Evolutionary conservation across 108 stramenopile species (phyloP).

Genomic region (Cylindrotheca fusiformis): DNA sequence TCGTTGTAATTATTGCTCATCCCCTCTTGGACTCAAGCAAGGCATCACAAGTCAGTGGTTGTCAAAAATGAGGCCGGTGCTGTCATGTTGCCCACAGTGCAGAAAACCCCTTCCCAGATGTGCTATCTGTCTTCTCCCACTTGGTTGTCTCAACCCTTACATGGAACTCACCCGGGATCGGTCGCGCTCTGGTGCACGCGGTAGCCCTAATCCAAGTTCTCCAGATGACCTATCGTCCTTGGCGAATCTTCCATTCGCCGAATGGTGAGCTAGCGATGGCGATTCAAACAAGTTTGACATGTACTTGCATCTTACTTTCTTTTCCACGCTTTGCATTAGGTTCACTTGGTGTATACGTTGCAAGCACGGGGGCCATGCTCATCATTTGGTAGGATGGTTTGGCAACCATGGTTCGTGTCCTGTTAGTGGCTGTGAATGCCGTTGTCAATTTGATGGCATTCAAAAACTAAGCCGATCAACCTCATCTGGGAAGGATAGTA

Average conservation of each 20-base stretch:
- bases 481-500: too few species aligned
- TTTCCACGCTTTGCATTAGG: neutral
- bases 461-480: conserved; percentile 50
- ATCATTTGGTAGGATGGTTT: conserved; percentile 87
- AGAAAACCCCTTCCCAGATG: conserved; percentile 86
- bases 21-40: conserved; percentile 64
- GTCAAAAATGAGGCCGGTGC: conserved; percentile 71
- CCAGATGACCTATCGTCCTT: conserved; percentile 59
- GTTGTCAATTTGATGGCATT: conserved; percentile 82
- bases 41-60: conserved; percentile 78
- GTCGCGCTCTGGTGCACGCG: conserved; percentile 21
- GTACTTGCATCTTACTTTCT: neutral
- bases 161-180: conserved; percentile 73
- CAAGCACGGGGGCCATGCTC: conserved; percentile 83
- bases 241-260: conserved; percentile 70
- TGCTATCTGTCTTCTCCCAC: conserved; percentile 76
- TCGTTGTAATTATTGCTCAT: conserved; percentile 85
- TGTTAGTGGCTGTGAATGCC: conserved; percentile 88
- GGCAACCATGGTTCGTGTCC: conserved; percentile 75
- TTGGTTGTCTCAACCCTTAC: conserved; percentile 87
- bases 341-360: conserved; percentile 90
- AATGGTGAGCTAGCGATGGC: conserved; percentile 78
- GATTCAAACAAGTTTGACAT: too few species aligned
- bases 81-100: conserved; percentile 88
- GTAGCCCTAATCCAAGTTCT: conserved; percentile 19